These are phyloP conservation scores for Fusarium incarnatum DNA, from an alignment of 2,329 filamentous ascomycete species.

Conservation along the genomic window DNA sequence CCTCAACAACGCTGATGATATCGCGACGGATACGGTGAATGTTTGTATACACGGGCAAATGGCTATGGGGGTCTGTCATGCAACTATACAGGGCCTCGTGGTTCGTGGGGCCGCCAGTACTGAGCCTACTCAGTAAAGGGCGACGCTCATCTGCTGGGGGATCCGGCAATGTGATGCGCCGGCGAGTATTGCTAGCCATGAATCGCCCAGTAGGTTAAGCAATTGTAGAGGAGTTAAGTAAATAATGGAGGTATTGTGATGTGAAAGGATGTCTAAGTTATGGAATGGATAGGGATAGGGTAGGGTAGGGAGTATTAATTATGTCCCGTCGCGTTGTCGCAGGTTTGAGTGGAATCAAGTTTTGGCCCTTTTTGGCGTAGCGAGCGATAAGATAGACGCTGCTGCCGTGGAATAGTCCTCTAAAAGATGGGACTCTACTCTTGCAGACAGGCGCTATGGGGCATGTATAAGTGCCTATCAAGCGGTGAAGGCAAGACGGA, in stretches of 20 bases:
- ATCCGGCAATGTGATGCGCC: constrained; percentile 50
- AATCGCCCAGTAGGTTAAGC: constrained; percentile 13
- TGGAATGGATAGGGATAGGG: not conserved
- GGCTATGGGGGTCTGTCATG: constrained; percentile 67
- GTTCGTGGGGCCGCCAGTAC: constrained; percentile 46
- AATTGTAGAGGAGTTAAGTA: not conserved
- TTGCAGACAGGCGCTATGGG: constrained; percentile 4
- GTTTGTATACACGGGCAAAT: constrained; percentile 79
- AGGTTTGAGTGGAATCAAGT: constrained; percentile 23
- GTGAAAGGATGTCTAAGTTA: not conserved
- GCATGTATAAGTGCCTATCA: not conserved
- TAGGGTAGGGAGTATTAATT: constrained; percentile 1
- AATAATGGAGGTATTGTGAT: not conserved
- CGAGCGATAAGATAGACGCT: constrained; percentile 27
- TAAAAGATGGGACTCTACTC: not conserved
- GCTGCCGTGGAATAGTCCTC: not conserved
- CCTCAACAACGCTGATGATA: constrained; percentile 71
- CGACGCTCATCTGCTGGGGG: constrained; percentile 49
- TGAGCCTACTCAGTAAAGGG: constrained; percentile 51
- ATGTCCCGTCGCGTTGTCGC: constrained; percentile 25
- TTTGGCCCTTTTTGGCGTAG: constrained; percentile 28
- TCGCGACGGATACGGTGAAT: constrained; percentile 78
- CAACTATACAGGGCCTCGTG: constrained; percentile 62
- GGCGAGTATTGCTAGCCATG: constrained; percentile 43
- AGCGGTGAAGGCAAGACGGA: not conserved